Evolutionary conservation across 225 moss, liverwort and hornwort genomes (phyloP).

Genomic region (Polytrichum commune): DNA sequence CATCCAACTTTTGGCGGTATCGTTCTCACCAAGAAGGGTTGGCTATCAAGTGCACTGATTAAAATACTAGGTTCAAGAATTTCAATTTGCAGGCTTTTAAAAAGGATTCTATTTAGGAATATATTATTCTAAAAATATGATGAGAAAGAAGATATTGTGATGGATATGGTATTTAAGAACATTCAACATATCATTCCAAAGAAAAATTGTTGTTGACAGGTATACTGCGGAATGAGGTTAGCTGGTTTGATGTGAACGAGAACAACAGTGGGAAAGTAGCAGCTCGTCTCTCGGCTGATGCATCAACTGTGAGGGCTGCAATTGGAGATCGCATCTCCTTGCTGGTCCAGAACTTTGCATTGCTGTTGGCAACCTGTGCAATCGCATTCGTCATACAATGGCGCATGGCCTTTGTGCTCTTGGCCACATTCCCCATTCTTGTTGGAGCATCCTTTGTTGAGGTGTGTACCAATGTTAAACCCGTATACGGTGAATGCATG

Average conservation of each 20-base stretch:
- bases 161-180: too few species aligned
- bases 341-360: constrained; percentile 16
- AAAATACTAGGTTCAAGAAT: too few species aligned
- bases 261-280: constrained; percentile 17
- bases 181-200: too few species aligned
- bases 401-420: constrained; percentile 18
- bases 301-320: constrained; percentile 16
- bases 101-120: too few species aligned
- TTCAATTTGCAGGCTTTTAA: too few species aligned
- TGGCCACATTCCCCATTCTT: constrained; percentile 14
- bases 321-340: constrained; percentile 18
- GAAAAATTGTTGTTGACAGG: constrained; percentile 5
- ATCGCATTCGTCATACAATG: constrained; percentile 9
- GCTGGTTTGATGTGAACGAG: constrained; percentile 17
- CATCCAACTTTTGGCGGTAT: too few species aligned
- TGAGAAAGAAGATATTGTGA: too few species aligned
- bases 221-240: constrained; percentile 21
- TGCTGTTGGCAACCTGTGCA: constrained; percentile 7
- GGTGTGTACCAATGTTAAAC: constrained; percentile 2
- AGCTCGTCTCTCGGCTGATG: constrained; percentile 16
- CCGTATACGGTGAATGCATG: too few species aligned
- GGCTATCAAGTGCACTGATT: too few species aligned
- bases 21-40: too few species aligned
- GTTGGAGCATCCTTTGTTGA: constrained; percentile 16
- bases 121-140: too few species aligned